Percentiles rank a stretch among this genome's conserved stretches.
phyloP scores from a whole-genome alignment of 805 yeast species.

The Schwanniomyces occidentalis region DNA sequence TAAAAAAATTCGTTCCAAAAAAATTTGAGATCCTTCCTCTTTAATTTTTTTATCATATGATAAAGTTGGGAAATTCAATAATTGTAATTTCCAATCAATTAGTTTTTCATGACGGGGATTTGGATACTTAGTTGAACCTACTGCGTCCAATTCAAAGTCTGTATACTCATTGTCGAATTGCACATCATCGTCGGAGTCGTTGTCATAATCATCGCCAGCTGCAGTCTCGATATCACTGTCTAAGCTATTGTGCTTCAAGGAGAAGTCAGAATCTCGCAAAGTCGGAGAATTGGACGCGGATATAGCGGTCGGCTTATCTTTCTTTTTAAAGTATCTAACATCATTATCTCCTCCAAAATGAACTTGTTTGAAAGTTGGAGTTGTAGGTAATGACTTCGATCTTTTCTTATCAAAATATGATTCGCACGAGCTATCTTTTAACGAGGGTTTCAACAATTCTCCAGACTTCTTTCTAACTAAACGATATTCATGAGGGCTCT shows the following conservation, averaged over 20 bases:
- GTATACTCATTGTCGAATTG: constrained; percentile 5
- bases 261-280: constrained; percentile 7
- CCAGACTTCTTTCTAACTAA: constrained; percentile 83
- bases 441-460: constrained; percentile 76
- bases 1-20: constrained; percentile 63
- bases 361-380: constrained; percentile 69
- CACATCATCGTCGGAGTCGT: constrained; percentile 7
- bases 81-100: constrained; percentile 47
- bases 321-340: constrained; percentile 69
- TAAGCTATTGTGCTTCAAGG: constrained; percentile 5
- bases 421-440: constrained; percentile 47
- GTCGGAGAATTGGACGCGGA: constrained; percentile 66
- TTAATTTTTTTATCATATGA: constrained; percentile 48
- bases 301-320: constrained; percentile 77
- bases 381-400: constrained; percentile 39
- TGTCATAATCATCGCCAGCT: constrained; percentile 15
- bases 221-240: constrained; percentile 19
- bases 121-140: constrained; percentile 18
- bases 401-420: constrained; percentile 31
- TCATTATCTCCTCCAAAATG: constrained; percentile 74
- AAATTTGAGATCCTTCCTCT: constrained; percentile 43
- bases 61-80: constrained; percentile 43
- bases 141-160: constrained; percentile 12
- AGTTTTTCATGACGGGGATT: constrained; percentile 16
- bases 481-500: constrained; percentile 10